Evolutionary conservation across 331 rosid genomes (phyloP).

Genomic region (Quercus phellos): DNA sequence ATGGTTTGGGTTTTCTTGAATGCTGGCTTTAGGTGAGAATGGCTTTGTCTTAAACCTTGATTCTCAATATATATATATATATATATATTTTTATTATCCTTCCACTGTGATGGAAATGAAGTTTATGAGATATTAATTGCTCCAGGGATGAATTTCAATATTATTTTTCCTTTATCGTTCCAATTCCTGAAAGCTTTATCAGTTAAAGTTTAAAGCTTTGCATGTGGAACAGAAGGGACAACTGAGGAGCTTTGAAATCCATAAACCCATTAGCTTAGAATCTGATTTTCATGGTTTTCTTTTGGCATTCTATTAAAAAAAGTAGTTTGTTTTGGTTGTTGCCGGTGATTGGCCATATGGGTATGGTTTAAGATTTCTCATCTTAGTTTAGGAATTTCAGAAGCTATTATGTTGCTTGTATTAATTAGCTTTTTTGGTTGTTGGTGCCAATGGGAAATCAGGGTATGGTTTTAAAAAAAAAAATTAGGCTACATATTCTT

Average conservation of each 20-base stretch:
- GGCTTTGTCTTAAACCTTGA: not conserved
- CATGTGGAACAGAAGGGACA: constrained; percentile 23
- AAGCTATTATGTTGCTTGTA: not conserved
- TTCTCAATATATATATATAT: not conserved
- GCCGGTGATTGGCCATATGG: not conserved
- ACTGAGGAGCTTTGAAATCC: constrained; percentile 19
- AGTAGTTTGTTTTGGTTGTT: not conserved
- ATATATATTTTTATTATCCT: not conserved
- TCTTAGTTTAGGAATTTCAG: not conserved
- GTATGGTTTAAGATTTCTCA: not conserved
- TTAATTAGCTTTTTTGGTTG: not conserved
- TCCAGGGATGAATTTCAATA: constrained; percentile 19
- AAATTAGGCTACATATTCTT: no score
- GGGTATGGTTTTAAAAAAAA: not conserved
- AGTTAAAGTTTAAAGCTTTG: not conserved
- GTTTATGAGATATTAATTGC: constrained; percentile 1
- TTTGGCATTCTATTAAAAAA: not conserved
- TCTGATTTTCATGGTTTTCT: no score
- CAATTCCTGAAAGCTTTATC: constrained; percentile 26
- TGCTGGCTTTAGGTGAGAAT: not conserved
- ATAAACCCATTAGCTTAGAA: not conserved
- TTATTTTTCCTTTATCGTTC: constrained; percentile 19
- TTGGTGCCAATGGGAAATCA: not conserved
- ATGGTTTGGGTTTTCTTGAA: not conserved
- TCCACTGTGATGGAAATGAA: not conserved